Conservation (phyloP, 2,329 filamentous ascomycete genomes). For the Talaromyces sp. region DNA sequence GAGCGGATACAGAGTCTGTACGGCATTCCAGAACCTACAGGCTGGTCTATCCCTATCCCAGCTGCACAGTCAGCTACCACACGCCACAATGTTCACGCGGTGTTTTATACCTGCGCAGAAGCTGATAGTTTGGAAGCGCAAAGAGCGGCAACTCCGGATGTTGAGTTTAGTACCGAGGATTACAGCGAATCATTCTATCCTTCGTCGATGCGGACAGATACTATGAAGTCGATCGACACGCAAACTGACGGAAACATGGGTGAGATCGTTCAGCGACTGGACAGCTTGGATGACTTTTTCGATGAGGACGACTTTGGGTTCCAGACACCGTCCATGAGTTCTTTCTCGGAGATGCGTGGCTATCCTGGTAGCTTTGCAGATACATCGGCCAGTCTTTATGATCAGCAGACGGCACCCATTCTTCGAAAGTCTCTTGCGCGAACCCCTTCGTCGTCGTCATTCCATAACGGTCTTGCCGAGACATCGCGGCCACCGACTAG, state of each 20-base stretch:
- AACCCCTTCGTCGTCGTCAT: slow-evolving; percentile 70
- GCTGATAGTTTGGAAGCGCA: slow-evolving; percentile 61
- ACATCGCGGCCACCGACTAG: slow-evolving; percentile 58
- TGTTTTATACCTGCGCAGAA: slow-evolving; percentile 89
- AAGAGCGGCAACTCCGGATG: slow-evolving; percentile 69
- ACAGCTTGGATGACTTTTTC: slow-evolving; percentile 80
- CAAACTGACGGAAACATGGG: slow-evolving; percentile 65
- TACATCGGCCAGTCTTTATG: slow-evolving; percentile 78
- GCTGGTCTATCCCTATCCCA: slow-evolving; percentile 93
- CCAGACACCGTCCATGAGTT: slow-evolving; percentile 56
- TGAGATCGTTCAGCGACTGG: slow-evolving; percentile 76
- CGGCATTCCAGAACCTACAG: slow-evolving; percentile 91
- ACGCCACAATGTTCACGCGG: slow-evolving; percentile 87
- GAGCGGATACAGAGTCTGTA: slow-evolving; percentile 92
- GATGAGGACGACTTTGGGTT: slow-evolving; percentile 58
- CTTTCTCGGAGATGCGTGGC: slow-evolving; percentile 38
- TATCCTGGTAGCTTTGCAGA: slow-evolving; percentile 67
- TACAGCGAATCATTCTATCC: slow-evolving; percentile 75
- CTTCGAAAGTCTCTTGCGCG: slow-evolving; percentile 75
- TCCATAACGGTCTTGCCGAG: slow-evolving; percentile 87
- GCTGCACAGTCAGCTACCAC: slow-evolving; percentile 85
- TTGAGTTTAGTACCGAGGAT: slow-evolving; percentile 91
- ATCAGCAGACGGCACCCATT: slow-evolving; percentile 88
- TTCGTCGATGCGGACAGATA: slow-evolving; percentile 73
- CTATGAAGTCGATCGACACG: slow-evolving; percentile 85